Evolutionary conservation across 2,329 filamentous ascomycete species (phyloP).

Genomic region (Colletotrichum musicola): DNA sequence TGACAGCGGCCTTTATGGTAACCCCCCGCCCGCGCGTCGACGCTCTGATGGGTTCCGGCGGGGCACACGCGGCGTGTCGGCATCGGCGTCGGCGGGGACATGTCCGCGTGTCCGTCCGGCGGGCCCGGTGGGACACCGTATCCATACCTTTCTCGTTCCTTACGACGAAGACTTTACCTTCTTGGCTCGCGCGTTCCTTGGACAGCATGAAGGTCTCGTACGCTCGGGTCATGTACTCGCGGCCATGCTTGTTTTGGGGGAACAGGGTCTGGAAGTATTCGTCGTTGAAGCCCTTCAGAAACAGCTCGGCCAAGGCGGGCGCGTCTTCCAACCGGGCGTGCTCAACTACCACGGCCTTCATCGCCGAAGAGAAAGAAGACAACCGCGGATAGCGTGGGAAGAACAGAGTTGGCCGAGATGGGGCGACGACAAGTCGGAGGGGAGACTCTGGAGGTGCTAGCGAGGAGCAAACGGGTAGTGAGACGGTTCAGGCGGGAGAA

Average conservation of each 20-base stretch:
- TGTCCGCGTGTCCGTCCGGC: background rate
- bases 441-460: background rate
- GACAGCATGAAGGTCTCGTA: constrained; percentile 28
- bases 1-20: background rate
- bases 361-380: background rate
- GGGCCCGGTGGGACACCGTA: too few species aligned
- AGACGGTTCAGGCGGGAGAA: constrained; percentile 13
- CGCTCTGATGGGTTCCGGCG: too few species aligned
- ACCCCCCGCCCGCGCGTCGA: background rate
- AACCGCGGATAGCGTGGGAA: background rate
- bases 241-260: constrained; percentile 35
- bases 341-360: constrained; percentile 18
- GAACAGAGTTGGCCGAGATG: background rate
- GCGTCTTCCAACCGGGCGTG: constrained; percentile 28
- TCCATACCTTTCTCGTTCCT: constrained; percentile 22
- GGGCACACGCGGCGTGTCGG: too few species aligned
- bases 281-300: constrained; percentile 35
- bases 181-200: constrained; percentile 16
- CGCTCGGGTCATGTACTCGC: constrained; percentile 22
- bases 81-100: too few species aligned
- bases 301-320: constrained; percentile 28
- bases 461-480: background rate
- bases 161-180: constrained; percentile 33
- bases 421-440: background rate
- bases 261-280: constrained; percentile 34